Conservation (phyloP, 2,329 filamentous ascomycete genomes). For the Peltaster fructicola region DNA sequence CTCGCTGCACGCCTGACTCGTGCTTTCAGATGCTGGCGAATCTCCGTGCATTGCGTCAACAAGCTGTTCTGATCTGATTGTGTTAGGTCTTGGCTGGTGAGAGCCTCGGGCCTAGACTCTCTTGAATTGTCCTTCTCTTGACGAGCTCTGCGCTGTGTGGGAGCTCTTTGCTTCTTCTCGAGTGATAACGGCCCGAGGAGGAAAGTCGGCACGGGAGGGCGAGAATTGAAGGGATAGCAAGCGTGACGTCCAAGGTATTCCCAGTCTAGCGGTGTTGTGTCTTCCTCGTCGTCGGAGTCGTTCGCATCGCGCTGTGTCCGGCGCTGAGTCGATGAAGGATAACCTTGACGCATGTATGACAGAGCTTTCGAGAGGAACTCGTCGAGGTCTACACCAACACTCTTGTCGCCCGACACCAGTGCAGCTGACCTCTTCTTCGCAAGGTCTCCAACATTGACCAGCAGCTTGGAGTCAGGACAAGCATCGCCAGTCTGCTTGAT, state of each 20-base stretch:
- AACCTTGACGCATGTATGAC: constrained; percentile 58
- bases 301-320: constrained; percentile 6
- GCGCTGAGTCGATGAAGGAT: constrained; percentile 21
- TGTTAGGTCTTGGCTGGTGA: constrained; percentile 56
- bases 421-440: constrained; percentile 61
- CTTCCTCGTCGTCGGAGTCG: constrained; percentile 39
- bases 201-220: constrained; percentile 66
- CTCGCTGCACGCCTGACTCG: constrained; percentile 20
- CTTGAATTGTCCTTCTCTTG: constrained; percentile 53
- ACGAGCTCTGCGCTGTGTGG: constrained; percentile 51
- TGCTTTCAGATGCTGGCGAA: constrained; percentile 41
- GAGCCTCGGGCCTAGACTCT: constrained; percentile 56
- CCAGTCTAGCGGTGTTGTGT: constrained; percentile 63
- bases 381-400: constrained; percentile 68
- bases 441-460: constrained; percentile 65
- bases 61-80: constrained; percentile 64
- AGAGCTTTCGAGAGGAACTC: constrained; percentile 86
- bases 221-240: constrained; percentile 52
- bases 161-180: constrained; percentile 62
- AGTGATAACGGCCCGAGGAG: constrained; percentile 77
- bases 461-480: constrained; percentile 70
- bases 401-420: constrained; percentile 53
- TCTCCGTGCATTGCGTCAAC: constrained; percentile 59
- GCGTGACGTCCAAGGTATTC: constrained; percentile 61
- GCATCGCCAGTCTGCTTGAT: constrained; percentile 76